These are phyloP conservation scores for Fusarium secorum DNA, from an alignment of 2,329 filamentous ascomycete species.

Conservation along the genomic window DNA sequence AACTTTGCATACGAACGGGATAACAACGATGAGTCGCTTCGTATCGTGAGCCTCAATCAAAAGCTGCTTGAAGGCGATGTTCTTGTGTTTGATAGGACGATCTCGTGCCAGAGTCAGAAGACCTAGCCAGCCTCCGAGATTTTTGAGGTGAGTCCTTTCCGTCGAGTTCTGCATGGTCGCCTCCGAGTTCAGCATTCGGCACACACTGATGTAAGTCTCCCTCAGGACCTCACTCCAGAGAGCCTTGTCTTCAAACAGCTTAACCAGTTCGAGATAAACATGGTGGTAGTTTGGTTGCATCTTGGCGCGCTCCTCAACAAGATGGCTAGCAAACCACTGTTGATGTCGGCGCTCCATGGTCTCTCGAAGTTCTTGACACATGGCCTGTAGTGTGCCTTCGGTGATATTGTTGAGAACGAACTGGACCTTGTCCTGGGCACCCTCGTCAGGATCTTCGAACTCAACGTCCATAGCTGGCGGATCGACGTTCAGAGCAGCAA, in stretches of 20 bases:
- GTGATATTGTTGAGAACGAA: conserved; percentile 98
- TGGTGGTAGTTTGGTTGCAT: conserved; percentile 97
- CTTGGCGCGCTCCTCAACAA: conserved; percentile 96
- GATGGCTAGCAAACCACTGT: conserved; percentile 94
- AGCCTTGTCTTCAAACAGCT: conserved; percentile 78
- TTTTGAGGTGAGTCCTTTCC: conserved; percentile 89
- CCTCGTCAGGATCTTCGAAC: conserved; percentile 84
- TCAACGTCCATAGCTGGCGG: conserved; percentile 67
- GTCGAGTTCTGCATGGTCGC: conserved; percentile 82
- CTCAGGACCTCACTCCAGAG: conserved; percentile 90
- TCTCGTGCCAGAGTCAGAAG: conserved; percentile 91
- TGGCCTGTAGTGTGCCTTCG: conserved; percentile 83
- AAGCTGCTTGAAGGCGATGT: conserved; percentile 96
- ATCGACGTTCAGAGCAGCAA: conserved; percentile 80
- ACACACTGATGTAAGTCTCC: conserved; percentile 88
- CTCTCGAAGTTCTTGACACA: conserved; percentile 81
- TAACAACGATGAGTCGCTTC: conserved; percentile 88
- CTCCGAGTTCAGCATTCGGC: conserved; percentile 89
- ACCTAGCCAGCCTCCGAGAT: conserved; percentile 91
- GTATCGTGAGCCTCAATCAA: conserved; percentile 93
- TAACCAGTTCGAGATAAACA: conserved; percentile 89
- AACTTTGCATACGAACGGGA: conserved; percentile 98
- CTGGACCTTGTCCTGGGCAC: conserved; percentile 89
- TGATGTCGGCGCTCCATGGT: conserved; percentile 82
- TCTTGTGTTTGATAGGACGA: conserved; percentile 93